Evolutionary conservation across 495 filamentous ascomycete species (phyloP).

Genomic region (Penicillium ochrochloron): DNA sequence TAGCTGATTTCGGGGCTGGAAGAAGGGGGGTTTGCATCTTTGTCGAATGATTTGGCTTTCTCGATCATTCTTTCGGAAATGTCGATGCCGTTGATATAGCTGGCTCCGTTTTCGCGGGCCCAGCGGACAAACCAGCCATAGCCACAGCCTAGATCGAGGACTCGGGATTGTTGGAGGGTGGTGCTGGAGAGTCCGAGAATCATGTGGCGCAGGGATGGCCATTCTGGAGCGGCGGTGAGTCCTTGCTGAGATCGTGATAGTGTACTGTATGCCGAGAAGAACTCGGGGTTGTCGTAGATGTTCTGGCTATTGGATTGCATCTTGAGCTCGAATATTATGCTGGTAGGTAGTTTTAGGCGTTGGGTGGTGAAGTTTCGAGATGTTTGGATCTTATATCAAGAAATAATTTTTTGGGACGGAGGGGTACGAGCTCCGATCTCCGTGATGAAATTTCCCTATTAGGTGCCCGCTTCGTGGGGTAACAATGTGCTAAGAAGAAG

Average conservation of each 20-base stretch:
- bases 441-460: slow-evolving; percentile 1
- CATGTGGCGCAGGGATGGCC: slow-evolving; percentile 27
- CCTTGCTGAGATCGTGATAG: slow-evolving; percentile 32
- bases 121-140: slow-evolving; percentile 35
- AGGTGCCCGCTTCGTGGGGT: not conserved
- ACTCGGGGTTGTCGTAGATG: slow-evolving; percentile 30
- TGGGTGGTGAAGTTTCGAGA: not conserved
- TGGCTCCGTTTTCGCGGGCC: slow-evolving; percentile 24
- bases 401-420: not conserved
- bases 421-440: not conserved
- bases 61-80: slow-evolving; percentile 31
- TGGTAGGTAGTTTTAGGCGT: not conserved
- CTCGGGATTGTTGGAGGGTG: not conserved
- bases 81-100: slow-evolving; percentile 20
- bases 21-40: not conserved
- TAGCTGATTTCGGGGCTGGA: not conserved
- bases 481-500: too few species aligned
- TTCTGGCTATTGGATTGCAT: slow-evolving; percentile 25
- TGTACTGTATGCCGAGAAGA: slow-evolving; percentile 27
- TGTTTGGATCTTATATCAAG: not conserved
- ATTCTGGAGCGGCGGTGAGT: slow-evolving; percentile 27
- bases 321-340: not conserved
- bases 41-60: slow-evolving; percentile 23
- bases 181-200: not conserved
- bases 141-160: slow-evolving; percentile 32